Conservation (phyloP, 1,284 basidiomycete species). For the Austroboletus rostrupii region DNA sequence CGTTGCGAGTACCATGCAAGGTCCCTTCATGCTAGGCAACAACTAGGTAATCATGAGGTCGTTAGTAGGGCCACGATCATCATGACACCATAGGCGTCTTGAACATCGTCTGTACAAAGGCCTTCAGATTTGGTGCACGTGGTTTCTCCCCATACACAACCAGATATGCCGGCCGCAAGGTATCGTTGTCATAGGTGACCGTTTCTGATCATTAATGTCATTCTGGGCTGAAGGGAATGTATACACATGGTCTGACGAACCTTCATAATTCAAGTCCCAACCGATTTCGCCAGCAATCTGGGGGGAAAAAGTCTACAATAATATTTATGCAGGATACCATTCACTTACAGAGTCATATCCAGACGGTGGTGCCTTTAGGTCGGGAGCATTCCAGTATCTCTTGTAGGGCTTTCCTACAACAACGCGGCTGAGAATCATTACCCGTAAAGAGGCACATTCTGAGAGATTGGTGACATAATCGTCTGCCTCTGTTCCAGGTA, state of each 20-base stretch:
- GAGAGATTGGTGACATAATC: conserved; percentile 47
- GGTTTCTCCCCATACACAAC: conserved; percentile 46
- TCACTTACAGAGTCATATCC: conserved; percentile 54
- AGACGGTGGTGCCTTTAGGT: conserved; percentile 44
- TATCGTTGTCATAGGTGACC: conserved; percentile 56
- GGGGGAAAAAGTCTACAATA: neutral
- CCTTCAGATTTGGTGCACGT: conserved; percentile 22
- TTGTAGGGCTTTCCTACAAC: conserved; percentile 52
- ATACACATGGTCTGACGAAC: conserved; percentile 14
- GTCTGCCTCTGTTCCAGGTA: conserved; percentile 47
- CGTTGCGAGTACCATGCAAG: neutral
- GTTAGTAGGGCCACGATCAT: neutral
- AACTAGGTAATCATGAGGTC: too few species aligned
- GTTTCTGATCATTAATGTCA: conserved; percentile 36
- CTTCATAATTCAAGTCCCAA: conserved; percentile 52
- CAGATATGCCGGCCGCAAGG: conserved; percentile 55
- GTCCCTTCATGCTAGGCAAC: too few species aligned
- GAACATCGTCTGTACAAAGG: conserved; percentile 31
- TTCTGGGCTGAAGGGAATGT: neutral
- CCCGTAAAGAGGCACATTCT: conserved; percentile 37
- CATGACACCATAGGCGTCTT: conserved; percentile 35
- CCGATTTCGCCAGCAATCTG: conserved; percentile 47
- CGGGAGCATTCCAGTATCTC: conserved; percentile 42
- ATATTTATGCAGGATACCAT: neutral
- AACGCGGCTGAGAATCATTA: conserved; percentile 55